A percentile compares a stretch with the other conserved stretches of the same genome.
Evolutionary conservation across 768 basidiomycete species (phyloP).

Genomic region (Naematelia aurantialba): DNA sequence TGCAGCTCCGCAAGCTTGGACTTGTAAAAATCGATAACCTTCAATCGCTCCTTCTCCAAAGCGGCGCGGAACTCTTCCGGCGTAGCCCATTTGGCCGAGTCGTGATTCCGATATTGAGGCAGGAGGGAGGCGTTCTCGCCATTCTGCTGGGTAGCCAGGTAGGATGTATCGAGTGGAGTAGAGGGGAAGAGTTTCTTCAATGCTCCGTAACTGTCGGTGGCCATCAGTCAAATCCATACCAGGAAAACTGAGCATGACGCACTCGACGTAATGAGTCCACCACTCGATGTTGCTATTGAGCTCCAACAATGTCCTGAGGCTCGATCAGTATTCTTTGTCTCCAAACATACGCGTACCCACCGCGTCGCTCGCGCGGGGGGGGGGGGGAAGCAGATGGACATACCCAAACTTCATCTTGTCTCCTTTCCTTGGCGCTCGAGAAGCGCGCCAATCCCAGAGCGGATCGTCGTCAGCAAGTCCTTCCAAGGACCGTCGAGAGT

Average conservation of each 20-base stretch:
- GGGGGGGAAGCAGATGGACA: slow-evolving; percentile 6
- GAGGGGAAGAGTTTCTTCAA: slow-evolving; percentile 51
- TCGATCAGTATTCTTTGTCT: slow-evolving; percentile 6
- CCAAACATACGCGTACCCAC: background rate
- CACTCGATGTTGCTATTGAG: slow-evolving; percentile 52
- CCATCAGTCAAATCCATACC: background rate
- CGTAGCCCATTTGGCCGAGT: slow-evolving; percentile 26
- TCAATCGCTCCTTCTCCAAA: slow-evolving; percentile 75
- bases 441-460: slow-evolving; percentile 34
- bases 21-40: slow-evolving; percentile 75
- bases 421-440: slow-evolving; percentile 22
- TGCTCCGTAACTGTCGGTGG: slow-evolving; percentile 46
- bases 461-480: background rate
- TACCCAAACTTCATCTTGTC: slow-evolving; percentile 51
- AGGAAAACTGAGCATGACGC: too few relatives aligned
- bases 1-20: slow-evolving; percentile 67
- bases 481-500: too few relatives aligned
- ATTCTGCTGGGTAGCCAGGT: slow-evolving; percentile 39
- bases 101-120: slow-evolving; percentile 18
- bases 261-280: slow-evolving; percentile 51
- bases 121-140: slow-evolving; percentile 46
- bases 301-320: slow-evolving; percentile 45
- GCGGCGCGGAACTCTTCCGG: slow-evolving; percentile 63
- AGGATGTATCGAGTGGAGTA: slow-evolving; percentile 39
- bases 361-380: background rate